Base-by-base conservation (phyloP, 2,329 filamentous ascomycete genomes). In the Fusarium sp. region DNA sequence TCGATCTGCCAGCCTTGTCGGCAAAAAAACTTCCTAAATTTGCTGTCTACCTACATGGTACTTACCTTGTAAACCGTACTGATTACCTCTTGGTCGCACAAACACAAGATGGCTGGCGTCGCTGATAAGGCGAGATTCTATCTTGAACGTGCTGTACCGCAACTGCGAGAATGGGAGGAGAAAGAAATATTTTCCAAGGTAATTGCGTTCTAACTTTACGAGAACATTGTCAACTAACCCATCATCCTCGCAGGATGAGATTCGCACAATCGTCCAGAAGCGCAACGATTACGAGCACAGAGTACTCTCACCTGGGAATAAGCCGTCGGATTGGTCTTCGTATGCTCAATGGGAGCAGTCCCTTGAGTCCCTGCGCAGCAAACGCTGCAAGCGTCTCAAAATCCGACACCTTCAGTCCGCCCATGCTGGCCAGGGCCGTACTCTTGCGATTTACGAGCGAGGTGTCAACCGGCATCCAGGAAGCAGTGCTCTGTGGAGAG, bases 121-220 rank as follows among this genome's bases (percentile, higher is more conserved):
- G 92, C 93, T 72, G 96, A 98, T 79, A 98, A 98, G 83, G 96
- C 95, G 62, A 93, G 95, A 65, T 98, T 95, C 83, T 98, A 93
- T 82, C 89, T 98, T 73, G 96, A 99, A 85, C 92, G 95, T 76
- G 92, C 93, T 5, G 93, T 98, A 46, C 94, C 95, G 21, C 95
- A 98, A 82, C 88, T 99, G 63, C 94, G 94, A 71, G 94, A 97
- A 78, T 97, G 94, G 82, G 93, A 97, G 82, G 90, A 93, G 73
- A 98, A 97, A 82, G 92, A 94, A 77, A 93, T 99, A 76, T 99
- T 99, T 84, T 90, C 88, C 69, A 91, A 92, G 84, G 93, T 93
- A 82, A 38, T 82, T 76, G 12, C 27, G n/a, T 41, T 16, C 21
- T 25, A 27, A 38, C 31, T 29, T 25, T 10, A 8, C 25, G 25